These are phyloP conservation scores for Trichocladium uniseriatum DNA, from an alignment of 495 filamentous ascomycete species.

Conservation along the genomic window DNA sequence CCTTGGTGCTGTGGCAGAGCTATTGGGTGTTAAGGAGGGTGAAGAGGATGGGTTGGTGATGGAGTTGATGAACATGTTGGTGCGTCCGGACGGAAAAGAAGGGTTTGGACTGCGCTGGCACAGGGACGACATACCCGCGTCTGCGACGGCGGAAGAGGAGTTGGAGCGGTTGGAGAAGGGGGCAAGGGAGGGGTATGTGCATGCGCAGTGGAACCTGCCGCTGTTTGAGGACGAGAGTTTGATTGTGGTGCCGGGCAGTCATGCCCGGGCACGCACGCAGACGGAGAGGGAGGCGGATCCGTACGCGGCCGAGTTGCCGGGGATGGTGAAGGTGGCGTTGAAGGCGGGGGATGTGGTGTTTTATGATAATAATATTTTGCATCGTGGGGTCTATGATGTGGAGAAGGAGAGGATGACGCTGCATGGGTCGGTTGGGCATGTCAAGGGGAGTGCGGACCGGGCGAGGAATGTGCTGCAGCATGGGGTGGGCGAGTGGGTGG, in stretches of 20 bases:
- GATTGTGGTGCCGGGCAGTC: constrained; percentile 62
- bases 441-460: constrained; percentile 41
- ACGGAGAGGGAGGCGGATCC: constrained; percentile 53
- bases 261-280: constrained; percentile 55
- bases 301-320: constrained; percentile 48
- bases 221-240: constrained; percentile 58
- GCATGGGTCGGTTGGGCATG: constrained; percentile 71
- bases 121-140: constrained; percentile 60
- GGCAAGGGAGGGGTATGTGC: constrained; percentile 24
- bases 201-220: constrained; percentile 73
- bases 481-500: constrained; percentile 69
- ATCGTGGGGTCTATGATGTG: constrained; percentile 62
- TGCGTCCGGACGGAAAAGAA: constrained; percentile 40
- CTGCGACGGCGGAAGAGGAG: constrained; percentile 45
- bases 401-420: constrained; percentile 60
- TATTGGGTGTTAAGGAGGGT: too few relatives aligned
- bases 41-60: constrained; percentile 53
- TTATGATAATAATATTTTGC: constrained; percentile 82
- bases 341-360: constrained; percentile 69
- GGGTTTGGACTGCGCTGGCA: constrained; percentile 70
- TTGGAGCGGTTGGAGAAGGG: constrained; percentile 32
- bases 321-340: constrained; percentile 52
- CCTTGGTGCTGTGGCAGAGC: constrained; percentile 45
- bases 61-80: constrained; percentile 74
- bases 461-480: constrained; percentile 81